These are phyloP conservation scores for Aspergillus olivimuriae DNA, from an alignment of 495 filamentous ascomycete species.

Conservation along the genomic window DNA sequence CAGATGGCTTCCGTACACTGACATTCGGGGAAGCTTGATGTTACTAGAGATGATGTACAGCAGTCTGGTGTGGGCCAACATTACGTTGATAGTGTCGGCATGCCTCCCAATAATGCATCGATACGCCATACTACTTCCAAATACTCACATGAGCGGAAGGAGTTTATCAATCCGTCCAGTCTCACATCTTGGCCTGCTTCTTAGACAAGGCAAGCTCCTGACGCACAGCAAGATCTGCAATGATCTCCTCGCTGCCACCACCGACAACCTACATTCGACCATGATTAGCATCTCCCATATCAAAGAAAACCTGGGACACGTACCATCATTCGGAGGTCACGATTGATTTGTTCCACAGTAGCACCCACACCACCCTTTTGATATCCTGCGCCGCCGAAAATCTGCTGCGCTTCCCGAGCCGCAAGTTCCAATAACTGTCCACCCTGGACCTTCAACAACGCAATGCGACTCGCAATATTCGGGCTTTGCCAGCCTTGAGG, in stretches of 20 bases:
- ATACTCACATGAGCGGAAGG: no score
- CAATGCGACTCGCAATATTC: not conserved
- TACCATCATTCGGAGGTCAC: conserved; percentile 1
- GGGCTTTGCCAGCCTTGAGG: not conserved
- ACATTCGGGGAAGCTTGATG: no score
- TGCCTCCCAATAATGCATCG: no score
- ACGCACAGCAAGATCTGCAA: not conserved
- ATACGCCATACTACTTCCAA: no score
- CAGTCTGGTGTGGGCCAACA: no score
- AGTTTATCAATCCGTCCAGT: no score
- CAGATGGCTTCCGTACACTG: no score
- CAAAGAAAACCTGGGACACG: not conserved
- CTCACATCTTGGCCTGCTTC: not conserved
- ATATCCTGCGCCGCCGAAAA: conserved; percentile 1
- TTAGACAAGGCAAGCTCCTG: not conserved
- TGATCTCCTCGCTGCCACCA: not conserved
- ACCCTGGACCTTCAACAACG: conserved; percentile 1
- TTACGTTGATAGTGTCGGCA: no score
- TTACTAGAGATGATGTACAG: no score
- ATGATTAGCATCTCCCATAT: not conserved
- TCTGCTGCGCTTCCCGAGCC: not conserved
- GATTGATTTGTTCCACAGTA: conserved; percentile 1
- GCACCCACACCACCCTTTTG: conserved; percentile 1
- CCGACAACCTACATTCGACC: not conserved
- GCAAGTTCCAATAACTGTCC: not conserved